Evolutionary conservation across 2,329 filamentous ascomycete species (phyloP).

Genomic region (Pseudocercospora macadamiae): DNA sequence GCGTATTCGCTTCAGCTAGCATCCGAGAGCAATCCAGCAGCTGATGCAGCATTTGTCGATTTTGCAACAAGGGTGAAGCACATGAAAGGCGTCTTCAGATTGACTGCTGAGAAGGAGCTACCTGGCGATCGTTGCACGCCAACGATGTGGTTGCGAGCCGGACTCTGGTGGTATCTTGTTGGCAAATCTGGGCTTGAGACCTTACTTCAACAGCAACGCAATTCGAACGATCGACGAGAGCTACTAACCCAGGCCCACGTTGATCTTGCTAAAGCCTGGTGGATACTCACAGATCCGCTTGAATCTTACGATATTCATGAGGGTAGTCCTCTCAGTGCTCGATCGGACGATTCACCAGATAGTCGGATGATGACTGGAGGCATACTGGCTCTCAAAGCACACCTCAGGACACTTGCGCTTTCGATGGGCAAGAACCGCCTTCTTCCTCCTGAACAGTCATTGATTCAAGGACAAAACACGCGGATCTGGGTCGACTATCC

Average conservation of each 20-base stretch:
- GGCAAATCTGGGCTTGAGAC: constrained; percentile 76
- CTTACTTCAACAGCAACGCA: constrained; percentile 58
- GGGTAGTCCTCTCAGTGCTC: constrained; percentile 18
- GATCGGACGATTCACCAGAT: constrained; percentile 10
- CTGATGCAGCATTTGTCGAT: constrained; percentile 67
- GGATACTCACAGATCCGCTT: constrained; percentile 63
- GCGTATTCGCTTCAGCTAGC: constrained; percentile 27
- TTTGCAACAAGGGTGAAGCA: constrained; percentile 74
- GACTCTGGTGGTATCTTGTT: constrained; percentile 87
- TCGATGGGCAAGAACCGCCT: constrained; percentile 83
- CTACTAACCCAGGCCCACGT: constrained; percentile 74
- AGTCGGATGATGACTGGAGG: constrained; percentile 11
- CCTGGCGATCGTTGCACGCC: constrained; percentile 66
- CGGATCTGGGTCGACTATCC: constrained; percentile 83
- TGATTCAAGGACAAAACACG: constrained; percentile 79
- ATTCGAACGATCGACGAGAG: constrained; percentile 54
- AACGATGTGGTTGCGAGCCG: constrained; percentile 64
- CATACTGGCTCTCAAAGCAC: constrained; percentile 20
- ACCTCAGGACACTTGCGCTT: constrained; percentile 70
- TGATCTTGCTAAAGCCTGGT: constrained; percentile 82
- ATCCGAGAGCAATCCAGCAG: constrained; percentile 44
- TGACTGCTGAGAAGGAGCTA: constrained; percentile 74
- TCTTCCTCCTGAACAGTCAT: constrained; percentile 64
- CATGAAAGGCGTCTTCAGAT: constrained; percentile 73
- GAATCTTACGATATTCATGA: constrained; percentile 20